Conservation (phyloP, 2,329 filamentous ascomycete species). For the Acrocalymma vagum region DNA sequence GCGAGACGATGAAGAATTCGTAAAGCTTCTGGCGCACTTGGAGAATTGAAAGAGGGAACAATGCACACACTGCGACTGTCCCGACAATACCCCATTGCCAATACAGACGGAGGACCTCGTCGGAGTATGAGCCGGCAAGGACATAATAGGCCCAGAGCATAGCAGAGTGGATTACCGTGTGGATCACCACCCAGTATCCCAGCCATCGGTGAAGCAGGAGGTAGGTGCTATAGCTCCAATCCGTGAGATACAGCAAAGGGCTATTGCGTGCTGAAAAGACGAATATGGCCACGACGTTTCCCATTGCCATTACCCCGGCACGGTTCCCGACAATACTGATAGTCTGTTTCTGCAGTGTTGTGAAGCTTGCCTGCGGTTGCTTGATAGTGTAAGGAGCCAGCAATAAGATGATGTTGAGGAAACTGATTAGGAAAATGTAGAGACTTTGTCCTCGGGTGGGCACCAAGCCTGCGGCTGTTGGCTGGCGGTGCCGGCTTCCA, state of each 20-base stretch:
- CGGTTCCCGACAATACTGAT: conserved; percentile 46
- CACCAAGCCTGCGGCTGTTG: conserved; percentile 30
- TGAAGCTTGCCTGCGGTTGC: conserved; percentile 20
- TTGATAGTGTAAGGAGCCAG: conserved; percentile 10
- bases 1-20: conserved; percentile 41
- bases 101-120: conserved; percentile 27
- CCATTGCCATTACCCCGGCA: conserved; percentile 38
- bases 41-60: conserved; percentile 33
- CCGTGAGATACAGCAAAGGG: conserved; percentile 42
- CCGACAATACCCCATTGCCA: conserved; percentile 49
- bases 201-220: conserved; percentile 43
- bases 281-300: conserved; percentile 33
- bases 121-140: conserved; percentile 19
- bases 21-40: conserved; percentile 34
- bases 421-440: conserved; percentile 45
- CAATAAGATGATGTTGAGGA: conserved; percentile 16
- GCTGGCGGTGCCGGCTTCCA: conserved; percentile 15
- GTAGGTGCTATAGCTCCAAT: conserved; percentile 48
- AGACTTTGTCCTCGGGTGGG: conserved; percentile 55
- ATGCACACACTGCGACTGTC: conserved; percentile 32
- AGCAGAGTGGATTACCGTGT: conserved; percentile 21
- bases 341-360: conserved; percentile 51
- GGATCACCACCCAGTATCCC: conserved; percentile 20
- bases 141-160: conserved; percentile 22
- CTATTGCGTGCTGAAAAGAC: conserved; percentile 46